Evolutionary conservation across 495 filamentous ascomycete genomes (phyloP).

Genomic region (Cairneyella variabilis): DNA sequence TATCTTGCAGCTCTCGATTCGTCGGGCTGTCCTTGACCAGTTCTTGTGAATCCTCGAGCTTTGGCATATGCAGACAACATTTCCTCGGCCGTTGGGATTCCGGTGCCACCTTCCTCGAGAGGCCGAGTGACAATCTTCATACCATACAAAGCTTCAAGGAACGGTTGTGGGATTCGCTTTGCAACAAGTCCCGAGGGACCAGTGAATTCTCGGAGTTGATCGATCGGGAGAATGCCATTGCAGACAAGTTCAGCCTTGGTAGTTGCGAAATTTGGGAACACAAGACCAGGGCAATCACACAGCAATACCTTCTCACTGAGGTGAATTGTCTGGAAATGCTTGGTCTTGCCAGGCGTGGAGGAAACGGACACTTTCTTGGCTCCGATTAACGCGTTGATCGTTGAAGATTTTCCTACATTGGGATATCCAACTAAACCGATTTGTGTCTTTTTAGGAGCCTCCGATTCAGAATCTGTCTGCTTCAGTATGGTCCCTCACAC

Average conservation of each 20-base stretch:
- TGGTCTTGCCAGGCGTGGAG: constrained; percentile 95
- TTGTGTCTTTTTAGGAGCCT: constrained; percentile 61
- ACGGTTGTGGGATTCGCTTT: constrained; percentile 82
- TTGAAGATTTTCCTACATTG: constrained; percentile 98
- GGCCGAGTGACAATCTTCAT: constrained; percentile 81
- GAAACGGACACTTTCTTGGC: constrained; percentile 99
- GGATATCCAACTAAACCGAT: constrained; percentile 98
- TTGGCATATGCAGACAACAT: constrained; percentile 80
- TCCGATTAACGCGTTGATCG: constrained; percentile 96
- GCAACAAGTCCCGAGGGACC: constrained; percentile 86
- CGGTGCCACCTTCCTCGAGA: constrained; percentile 89
- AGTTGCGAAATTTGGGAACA: constrained; percentile 96
- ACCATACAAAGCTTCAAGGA: constrained; percentile 89
- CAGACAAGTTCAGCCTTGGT: constrained; percentile 97
- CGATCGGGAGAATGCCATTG: constrained; percentile 93
- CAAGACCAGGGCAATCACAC: constrained; percentile 97
- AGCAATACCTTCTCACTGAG: constrained; percentile 83
- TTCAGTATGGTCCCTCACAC: constrained; percentile 12
- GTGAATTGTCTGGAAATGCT: constrained; percentile 99
- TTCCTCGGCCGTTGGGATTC: constrained; percentile 83
- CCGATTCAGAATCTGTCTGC: constrained; percentile 29
- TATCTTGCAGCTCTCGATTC: constrained; percentile 88
- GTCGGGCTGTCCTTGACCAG: constrained; percentile 85
- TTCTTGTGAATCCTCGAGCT: constrained; percentile 84
- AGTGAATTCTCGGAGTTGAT: constrained; percentile 92